A percentile compares a stretch with the other conserved stretches of the same genome.
These are phyloP conservation scores for Crassisporium funariophilum DNA, from an alignment of 768 basidiomycete species.

Conservation along the genomic window DNA sequence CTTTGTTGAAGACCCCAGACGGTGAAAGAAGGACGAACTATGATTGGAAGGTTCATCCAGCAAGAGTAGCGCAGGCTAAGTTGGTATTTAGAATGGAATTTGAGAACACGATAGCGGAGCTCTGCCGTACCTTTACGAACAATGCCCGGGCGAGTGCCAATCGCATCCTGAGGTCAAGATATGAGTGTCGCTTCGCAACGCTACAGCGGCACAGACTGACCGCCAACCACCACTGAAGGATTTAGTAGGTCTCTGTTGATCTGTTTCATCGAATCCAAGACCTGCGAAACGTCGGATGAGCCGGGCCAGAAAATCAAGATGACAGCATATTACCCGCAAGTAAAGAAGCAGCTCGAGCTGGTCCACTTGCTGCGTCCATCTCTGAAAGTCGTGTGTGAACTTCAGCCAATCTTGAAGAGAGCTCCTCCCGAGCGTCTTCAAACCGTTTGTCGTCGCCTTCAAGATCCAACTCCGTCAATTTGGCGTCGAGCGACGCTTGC, in stretches of 20 bases:
- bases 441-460: slow-evolving; percentile 79
- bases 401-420: slow-evolving; percentile 79
- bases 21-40: slow-evolving; percentile 50
- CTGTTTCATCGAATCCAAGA: slow-evolving; percentile 87
- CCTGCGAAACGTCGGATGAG: slow-evolving; percentile 42
- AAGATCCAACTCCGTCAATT: slow-evolving; percentile 69
- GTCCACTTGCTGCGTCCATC: slow-evolving; percentile 98
- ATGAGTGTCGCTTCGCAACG: neutral
- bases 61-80: slow-evolving; percentile 70
- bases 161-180: slow-evolving; percentile 70
- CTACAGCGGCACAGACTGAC: slow-evolving; percentile 36
- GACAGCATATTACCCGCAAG: slow-evolving; percentile 63
- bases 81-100: slow-evolving; percentile 11
- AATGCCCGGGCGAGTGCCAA: slow-evolving; percentile 92
- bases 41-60: slow-evolving; percentile 97
- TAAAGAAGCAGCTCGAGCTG: slow-evolving; percentile 87
- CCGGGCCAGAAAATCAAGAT: neutral
- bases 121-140: slow-evolving; percentile 78
- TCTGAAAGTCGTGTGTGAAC: slow-evolving; percentile 91
- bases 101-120: neutral
- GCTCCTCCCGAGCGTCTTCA: slow-evolving; percentile 85
- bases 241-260: slow-evolving; percentile 81
- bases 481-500: slow-evolving; percentile 73
- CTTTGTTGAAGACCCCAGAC: neutral
- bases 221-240: slow-evolving; percentile 97